Base-by-base conservation (phyloP, 176 grass and related monocot species). In the Elymus sibiricus region DNA sequence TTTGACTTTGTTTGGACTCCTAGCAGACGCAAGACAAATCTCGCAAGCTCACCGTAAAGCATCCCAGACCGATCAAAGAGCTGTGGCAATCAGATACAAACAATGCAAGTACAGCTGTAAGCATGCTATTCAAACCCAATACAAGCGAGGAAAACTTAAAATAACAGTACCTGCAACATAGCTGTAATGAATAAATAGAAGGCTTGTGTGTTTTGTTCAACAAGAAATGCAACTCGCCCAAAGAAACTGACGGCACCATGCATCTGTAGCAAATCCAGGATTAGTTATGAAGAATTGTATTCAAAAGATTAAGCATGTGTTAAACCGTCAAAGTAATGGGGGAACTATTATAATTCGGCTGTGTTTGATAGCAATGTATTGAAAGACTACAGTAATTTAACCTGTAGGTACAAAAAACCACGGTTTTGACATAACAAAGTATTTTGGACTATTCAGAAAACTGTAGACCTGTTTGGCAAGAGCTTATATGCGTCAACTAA, bases 181-280 rank as follows among this genome's bases (percentile, higher is more conserved):
- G 95, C 85, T 74, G 84, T 82, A 62, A 95, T 95, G 76, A 98
- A 93, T 68, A 95, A 85, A 87, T 98, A 94, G 64, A 94, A 98
- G 87, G 93, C 95, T 6, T 98, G 95, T 17, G 89, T 95, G 77
- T 98, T 98, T 85, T 95, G 95, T 76, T 95, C 95, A 71, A 98
- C 85, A 58, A 95, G 87, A 79, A 88, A 78, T 15, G 97, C 86
- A 65, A 99, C 79, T 85, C 94, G 87, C 27, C 97, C 97, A 65
- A 99, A 99, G 94, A 94, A 96, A 90, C 83, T 93, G 19, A 97
- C 97, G 0, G 92, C 85, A 19, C 97, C 97, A 43, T 91, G 87
- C 94, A 99, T 94, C 97, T 99, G 87, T 81, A 90, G 28, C 42
- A 84, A 53, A 53, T 73, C 26, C 3, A 66, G 11, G n/a, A 61